Evolutionary conservation across 768 basidiomycete species (phyloP).

Genomic region (Boletus rubropictus): DNA sequence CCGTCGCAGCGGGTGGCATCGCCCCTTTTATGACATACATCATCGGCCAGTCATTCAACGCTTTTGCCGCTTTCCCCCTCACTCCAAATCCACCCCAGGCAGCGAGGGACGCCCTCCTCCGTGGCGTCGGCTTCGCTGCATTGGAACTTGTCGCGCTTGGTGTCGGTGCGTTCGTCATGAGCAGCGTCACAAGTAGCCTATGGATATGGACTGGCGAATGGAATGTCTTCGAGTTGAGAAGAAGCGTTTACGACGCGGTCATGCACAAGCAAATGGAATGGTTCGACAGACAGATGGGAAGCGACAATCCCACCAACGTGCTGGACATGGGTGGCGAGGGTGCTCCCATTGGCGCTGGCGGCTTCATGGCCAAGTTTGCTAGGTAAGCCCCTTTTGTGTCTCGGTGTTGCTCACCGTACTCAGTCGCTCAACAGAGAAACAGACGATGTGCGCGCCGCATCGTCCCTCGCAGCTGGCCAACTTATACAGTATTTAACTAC

Average conservation of each 20-base stretch:
- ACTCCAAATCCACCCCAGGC: conserved; percentile 34
- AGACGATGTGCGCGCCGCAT: conserved; percentile 84
- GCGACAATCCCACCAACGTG: conserved; percentile 39
- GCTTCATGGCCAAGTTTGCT: conserved; percentile 89
- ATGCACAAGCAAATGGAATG: conserved; percentile 74
- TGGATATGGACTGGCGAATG: conserved; percentile 90
- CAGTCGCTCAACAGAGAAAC: conserved; percentile 62
- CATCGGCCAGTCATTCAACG: conserved; percentile 71
- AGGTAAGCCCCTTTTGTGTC: conserved; percentile 39
- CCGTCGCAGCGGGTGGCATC: conserved; percentile 60
- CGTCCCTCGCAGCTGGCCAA: conserved; percentile 73
- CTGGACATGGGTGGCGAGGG: conserved; percentile 34
- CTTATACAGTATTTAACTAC: conserved; percentile 80
- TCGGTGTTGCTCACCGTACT: neutral
- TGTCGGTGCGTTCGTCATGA: conserved; percentile 59
- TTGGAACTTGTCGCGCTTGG: conserved; percentile 64
- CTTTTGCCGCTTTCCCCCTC: conserved; percentile 56
- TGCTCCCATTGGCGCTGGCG: conserved; percentile 72
- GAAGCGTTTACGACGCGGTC: conserved; percentile 63
- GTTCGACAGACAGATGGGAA: conserved; percentile 80
- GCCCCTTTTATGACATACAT: conserved; percentile 85
- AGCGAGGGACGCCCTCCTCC: conserved; percentile 48
- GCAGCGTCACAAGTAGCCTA: conserved; percentile 66
- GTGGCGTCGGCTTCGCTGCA: conserved; percentile 53
- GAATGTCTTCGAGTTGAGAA: conserved; percentile 63